Conservation (phyloP, 2,329 filamentous ascomycete genomes). For the Ramichloridium luteum region DNA sequence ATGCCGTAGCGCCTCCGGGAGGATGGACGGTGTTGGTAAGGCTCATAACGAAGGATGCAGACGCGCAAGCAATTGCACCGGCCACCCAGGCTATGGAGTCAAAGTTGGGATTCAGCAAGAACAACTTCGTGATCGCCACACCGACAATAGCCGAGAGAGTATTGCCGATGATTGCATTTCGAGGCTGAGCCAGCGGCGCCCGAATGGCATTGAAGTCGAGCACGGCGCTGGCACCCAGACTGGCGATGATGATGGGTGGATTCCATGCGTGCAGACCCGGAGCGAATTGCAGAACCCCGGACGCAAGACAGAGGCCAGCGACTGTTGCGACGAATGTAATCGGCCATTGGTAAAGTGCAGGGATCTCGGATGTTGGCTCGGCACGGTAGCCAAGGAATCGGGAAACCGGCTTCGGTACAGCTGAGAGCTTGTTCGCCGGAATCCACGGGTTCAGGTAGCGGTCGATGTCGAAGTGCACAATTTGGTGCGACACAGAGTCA, state of each 20-base stretch:
- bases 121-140: constrained; percentile 34
- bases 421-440: constrained; percentile 51
- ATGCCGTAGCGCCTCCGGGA: constrained; percentile 38
- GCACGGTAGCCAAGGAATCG: constrained; percentile 47
- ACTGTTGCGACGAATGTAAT: constrained; percentile 34
- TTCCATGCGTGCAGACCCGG: constrained; percentile 25
- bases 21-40: constrained; percentile 38
- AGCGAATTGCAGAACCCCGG: constrained; percentile 31
- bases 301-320: constrained; percentile 31
- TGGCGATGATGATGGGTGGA: constrained; percentile 33
- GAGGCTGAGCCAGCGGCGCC: constrained; percentile 36
- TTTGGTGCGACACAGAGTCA: constrained; percentile 4
- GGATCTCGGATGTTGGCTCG: constrained; percentile 27
- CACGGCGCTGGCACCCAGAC: constrained; percentile 35
- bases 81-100: constrained; percentile 32
- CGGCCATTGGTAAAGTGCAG: constrained; percentile 30
- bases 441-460: constrained; percentile 58
- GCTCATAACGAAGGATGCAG: constrained; percentile 34
- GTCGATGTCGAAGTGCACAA: constrained; percentile 60
- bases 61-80: constrained; percentile 32
- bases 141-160: constrained; percentile 34
- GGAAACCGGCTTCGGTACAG: constrained; percentile 53
- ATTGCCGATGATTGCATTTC: constrained; percentile 36
- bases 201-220: constrained; percentile 37
- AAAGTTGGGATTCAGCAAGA: constrained; percentile 28